phyloP scores from a whole-genome alignment of 202 grass and related monocot species.

The Hordeum pubiflorum region DNA sequence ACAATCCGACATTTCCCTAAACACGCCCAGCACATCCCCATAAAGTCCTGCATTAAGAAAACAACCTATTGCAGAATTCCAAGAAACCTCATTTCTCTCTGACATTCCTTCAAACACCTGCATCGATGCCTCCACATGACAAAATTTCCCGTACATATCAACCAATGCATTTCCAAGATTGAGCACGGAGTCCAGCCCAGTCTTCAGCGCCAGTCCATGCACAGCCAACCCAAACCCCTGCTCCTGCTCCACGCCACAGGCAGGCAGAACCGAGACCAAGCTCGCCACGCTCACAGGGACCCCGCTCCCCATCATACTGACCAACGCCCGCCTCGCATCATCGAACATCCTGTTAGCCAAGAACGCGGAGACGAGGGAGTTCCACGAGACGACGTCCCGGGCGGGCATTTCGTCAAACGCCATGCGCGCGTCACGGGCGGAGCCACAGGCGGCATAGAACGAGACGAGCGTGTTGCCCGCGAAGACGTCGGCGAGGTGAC shows the following conservation, averaged over 20 bases:
- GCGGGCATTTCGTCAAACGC: constrained; percentile 63
- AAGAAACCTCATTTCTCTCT: constrained; percentile 57
- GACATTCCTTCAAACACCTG: constrained; percentile 43
- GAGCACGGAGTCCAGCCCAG: constrained; percentile 37
- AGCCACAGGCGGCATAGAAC: constrained; percentile 40
- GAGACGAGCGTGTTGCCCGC: constrained; percentile 59
- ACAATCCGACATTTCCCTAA: constrained; percentile 42
- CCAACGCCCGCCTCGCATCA: constrained; percentile 18
- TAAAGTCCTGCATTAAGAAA: constrained; percentile 47
- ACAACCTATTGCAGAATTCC: constrained; percentile 77
- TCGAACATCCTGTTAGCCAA: constrained; percentile 30
- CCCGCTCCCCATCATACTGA: constrained; percentile 35
- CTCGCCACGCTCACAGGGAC: constrained; percentile 40
- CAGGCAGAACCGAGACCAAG: constrained; percentile 56
- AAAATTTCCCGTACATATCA: constrained; percentile 74
- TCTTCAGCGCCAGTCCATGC: constrained; percentile 48
- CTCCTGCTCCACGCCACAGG: constrained; percentile 40
- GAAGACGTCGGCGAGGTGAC: constrained; percentile 47
- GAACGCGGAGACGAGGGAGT: constrained; percentile 54
- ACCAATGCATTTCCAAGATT: constrained; percentile 59
- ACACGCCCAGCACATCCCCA: constrained; percentile 38
- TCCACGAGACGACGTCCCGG: constrained; percentile 72
- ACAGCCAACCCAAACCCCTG: constrained; percentile 46
- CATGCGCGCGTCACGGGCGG: constrained; percentile 15
- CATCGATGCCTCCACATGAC: constrained; percentile 36